Conservation (phyloP, 495 filamentous ascomycete genomes). For the Penicillium chermesinum region DNA sequence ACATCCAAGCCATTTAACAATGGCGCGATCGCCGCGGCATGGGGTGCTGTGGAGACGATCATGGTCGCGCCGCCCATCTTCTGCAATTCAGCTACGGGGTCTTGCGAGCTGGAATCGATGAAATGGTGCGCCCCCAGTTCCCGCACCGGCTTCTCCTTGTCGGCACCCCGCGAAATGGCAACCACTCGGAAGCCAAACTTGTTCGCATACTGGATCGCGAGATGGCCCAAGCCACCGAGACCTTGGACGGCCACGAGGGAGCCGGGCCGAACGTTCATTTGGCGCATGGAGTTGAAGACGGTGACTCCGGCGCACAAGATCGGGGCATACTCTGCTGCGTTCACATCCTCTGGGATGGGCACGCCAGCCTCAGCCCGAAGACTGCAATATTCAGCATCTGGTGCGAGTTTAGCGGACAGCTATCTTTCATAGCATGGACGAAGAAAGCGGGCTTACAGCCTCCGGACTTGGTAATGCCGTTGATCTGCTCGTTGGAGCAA, state of each 20-base stretch:
- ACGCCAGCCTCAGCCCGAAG: slow-evolving; percentile 60
- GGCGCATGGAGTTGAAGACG: slow-evolving; percentile 65
- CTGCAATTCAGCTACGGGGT: slow-evolving; percentile 46
- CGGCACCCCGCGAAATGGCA: slow-evolving; percentile 51
- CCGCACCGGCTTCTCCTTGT: slow-evolving; percentile 55
- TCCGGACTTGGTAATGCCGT: slow-evolving; percentile 48
- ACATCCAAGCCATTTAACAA: slow-evolving; percentile 52
- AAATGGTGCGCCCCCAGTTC: slow-evolving; percentile 64
- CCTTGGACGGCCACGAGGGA: slow-evolving; percentile 60
- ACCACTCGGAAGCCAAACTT: slow-evolving; percentile 63
- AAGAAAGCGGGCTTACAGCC: slow-evolving; percentile 34
- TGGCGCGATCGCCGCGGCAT: slow-evolving; percentile 46
- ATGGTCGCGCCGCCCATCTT: slow-evolving; percentile 57
- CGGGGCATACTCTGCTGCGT: slow-evolving; percentile 57
- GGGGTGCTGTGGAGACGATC: slow-evolving; percentile 61
- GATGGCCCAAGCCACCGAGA: slow-evolving; percentile 61
- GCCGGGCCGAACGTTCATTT: slow-evolving; percentile 52
- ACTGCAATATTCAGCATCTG: slow-evolving; percentile 57
- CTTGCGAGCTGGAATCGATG: slow-evolving; percentile 54
- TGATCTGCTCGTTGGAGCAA: slow-evolving; percentile 46
- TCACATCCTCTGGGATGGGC: slow-evolving; percentile 51
- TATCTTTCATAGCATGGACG: neutral
- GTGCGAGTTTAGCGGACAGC: neutral
- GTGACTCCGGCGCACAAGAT: slow-evolving; percentile 70
- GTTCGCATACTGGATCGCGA: slow-evolving; percentile 61